Base-by-base conservation (phyloP, 2,329 filamentous ascomycete genomes). In the Exophiala mesophila region DNA sequence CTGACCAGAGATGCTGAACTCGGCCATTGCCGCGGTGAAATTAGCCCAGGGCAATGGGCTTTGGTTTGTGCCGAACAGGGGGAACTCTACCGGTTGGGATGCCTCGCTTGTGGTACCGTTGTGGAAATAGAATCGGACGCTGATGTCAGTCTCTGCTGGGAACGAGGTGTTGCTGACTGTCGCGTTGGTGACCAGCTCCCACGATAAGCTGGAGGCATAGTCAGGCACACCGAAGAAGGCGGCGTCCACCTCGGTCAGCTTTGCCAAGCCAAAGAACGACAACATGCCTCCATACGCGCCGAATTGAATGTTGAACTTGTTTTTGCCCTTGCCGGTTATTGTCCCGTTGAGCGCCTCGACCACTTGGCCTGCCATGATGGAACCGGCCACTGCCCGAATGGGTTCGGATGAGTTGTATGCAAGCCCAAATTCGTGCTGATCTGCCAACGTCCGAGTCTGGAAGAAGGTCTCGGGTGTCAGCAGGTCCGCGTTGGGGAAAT, bases 181-280 rank as follows among this genome's bases (percentile, higher is more conserved):
- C 9, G 53, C 53, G 47, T 77, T 72, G 29, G 77, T 81, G 55
- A 80, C 74, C 16, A 74, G 74, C 70, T 95, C 89, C 61, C 94
- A 89, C 4, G 73, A 73, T 77, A 94, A 87, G 51, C 80, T 80
- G 2, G 82, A 83, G 4, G 88, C 88, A 57, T 95, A 95, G 66
- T 88, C 82, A n/a, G 83, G 80, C 9, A 95, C 70, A 41, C 85
- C 85, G 45, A 69, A 80, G 69, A 95, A 94, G 61, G 85, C 68
- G 1, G 65, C 54, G 45, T 72, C 76, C 2, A 67, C 72, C 18
- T 55, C 42, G 4, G 68, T 60, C 36, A 82, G 62, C 45, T 74
- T 65, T 1, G 73, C 65, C 13, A 82, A 71, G 16, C 77, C 77
- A 59, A 82, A 81, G 66, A 79, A 80, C 2, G 76, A 76, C 29